phyloP scores from a whole-genome alignment of 2,329 filamentous ascomycete genomes.

The Alternaria viburni region DNA sequence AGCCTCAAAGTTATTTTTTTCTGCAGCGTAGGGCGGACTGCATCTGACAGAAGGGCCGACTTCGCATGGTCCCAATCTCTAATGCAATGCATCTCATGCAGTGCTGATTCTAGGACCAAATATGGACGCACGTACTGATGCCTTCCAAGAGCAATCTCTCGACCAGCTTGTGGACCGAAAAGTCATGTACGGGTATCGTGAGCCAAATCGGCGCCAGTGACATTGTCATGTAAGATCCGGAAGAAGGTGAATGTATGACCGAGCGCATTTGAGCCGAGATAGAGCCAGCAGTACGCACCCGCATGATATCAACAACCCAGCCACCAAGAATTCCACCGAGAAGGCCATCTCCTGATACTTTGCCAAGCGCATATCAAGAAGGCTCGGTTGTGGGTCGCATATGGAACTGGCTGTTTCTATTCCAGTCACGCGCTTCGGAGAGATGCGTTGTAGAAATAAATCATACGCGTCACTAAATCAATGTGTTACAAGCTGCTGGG shows the following conservation, averaged over 20 bases:
- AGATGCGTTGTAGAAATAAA: not conserved
- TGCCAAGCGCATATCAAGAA: not conserved
- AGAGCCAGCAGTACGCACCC: not conserved
- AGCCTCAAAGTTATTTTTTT: constrained; percentile 12
- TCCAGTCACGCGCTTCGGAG: not conserved
- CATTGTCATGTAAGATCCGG: not conserved
- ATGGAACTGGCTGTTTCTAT: not conserved
- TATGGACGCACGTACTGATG: constrained; percentile 1
- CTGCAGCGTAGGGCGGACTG: constrained; percentile 7
- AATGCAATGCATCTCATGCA: constrained; percentile 10
- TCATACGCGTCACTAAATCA: not conserved
- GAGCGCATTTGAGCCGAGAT: constrained; percentile 1
- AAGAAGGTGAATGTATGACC: not conserved
- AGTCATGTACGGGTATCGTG: not conserved
- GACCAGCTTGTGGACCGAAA: not conserved
- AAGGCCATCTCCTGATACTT: not conserved
- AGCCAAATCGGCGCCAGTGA: not conserved
- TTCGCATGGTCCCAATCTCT: constrained; percentile 8
- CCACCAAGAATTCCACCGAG: not conserved
- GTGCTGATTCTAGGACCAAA: constrained; percentile 6
- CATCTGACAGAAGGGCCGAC: constrained; percentile 11
- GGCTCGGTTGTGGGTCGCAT: not conserved
- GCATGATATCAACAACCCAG: not conserved
- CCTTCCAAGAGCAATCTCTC: constrained; percentile 5
- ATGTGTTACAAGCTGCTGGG: not conserved